phyloP scores from a whole-genome alignment of 768 basidiomycete genomes.

The Tricholoma matsutake region DNA sequence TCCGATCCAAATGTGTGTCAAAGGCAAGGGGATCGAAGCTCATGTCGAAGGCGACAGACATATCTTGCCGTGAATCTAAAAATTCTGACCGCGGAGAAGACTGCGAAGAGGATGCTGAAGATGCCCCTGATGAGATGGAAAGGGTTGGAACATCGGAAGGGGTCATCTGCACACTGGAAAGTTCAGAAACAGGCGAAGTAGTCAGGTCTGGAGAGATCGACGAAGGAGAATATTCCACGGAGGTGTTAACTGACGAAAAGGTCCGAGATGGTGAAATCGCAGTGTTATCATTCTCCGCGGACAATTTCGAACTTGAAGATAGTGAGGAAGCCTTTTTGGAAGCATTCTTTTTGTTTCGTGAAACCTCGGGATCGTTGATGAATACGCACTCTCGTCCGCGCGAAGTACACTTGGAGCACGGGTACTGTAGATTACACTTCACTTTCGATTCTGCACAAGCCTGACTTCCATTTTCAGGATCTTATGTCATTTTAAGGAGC shows the following conservation, averaged over 20 bases:
- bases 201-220: slow-evolving; percentile 8
- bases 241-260: slow-evolving; percentile 8
- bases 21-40: slow-evolving; percentile 29
- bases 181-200: slow-evolving; percentile 9
- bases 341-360: slow-evolving; percentile 36
- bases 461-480: slow-evolving; percentile 18
- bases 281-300: slow-evolving; percentile 36
- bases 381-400: slow-evolving; percentile 66
- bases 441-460: slow-evolving; percentile 76
- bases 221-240: slow-evolving; percentile 9
- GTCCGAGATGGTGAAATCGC: slow-evolving; percentile 4
- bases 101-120: slow-evolving; percentile 30
- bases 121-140: slow-evolving; percentile 29
- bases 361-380: slow-evolving; percentile 45
- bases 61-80: slow-evolving; percentile 30
- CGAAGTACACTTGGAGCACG: slow-evolving; percentile 63
- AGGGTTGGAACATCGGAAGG: slow-evolving; percentile 17
- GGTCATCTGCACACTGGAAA: slow-evolving; percentile 11
- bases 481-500: neutral
- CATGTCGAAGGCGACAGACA: slow-evolving; percentile 29
- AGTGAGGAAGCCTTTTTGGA: slow-evolving; percentile 24
- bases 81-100: slow-evolving; percentile 39
- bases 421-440: slow-evolving; percentile 66
- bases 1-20: slow-evolving; percentile 29
- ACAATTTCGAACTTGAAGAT: slow-evolving; percentile 22